phyloP scores from a whole-genome alignment of 2,329 filamentous ascomycete species.

The Penicillium sp. region DNA sequence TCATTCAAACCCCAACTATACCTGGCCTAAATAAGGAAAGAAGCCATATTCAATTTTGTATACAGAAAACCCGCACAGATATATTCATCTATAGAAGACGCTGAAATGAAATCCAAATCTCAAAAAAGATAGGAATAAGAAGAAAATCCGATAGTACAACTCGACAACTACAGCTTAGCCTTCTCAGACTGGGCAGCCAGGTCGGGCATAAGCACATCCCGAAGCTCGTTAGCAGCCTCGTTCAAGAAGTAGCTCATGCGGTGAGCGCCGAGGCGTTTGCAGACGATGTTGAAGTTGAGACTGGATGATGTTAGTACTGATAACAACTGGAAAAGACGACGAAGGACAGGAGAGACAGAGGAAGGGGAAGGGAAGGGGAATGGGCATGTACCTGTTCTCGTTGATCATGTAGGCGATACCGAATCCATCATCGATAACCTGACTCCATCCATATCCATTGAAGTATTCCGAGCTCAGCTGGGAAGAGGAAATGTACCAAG shows the following conservation, averaged over 20 bases:
- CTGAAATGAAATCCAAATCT: constrained; percentile 5
- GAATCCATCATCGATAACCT: constrained; percentile 94
- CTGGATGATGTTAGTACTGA: constrained; percentile 47
- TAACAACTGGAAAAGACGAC: background rate
- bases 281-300: constrained; percentile 97
- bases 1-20: no score
- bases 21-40: background rate
- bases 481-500: constrained; percentile 85
- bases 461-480: constrained; percentile 97
- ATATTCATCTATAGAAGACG: constrained; percentile 18
- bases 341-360: background rate
- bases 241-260: constrained; percentile 96
- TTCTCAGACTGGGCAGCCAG: constrained; percentile 68
- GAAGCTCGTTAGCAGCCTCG: constrained; percentile 86
- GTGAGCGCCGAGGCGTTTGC: constrained; percentile 85
- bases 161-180: constrained; percentile 71
- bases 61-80: constrained; percentile 5
- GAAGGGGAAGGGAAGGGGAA: background rate
- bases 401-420: constrained; percentile 99
- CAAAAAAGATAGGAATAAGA: background rate
- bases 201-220: constrained; percentile 80
- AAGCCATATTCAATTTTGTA: background rate
- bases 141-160: background rate
- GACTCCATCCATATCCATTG: constrained; percentile 98
- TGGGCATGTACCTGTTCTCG: constrained; percentile 73